Evolutionary conservation across 1,139 yeast species (phyloP).

Genomic region (Geotrichum histeridarum): DNA sequence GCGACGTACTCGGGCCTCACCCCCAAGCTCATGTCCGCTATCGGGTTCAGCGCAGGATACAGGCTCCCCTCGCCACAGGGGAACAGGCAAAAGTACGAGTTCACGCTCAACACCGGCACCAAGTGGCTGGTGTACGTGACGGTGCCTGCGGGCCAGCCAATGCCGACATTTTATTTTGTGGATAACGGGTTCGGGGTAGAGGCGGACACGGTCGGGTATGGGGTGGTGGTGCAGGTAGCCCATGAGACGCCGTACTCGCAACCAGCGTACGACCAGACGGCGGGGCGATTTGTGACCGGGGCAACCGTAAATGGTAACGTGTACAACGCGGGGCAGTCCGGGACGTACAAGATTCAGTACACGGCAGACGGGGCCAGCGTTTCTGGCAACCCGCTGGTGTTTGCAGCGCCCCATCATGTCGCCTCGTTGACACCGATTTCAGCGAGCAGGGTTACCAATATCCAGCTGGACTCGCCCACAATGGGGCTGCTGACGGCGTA

Average conservation of each 20-base stretch:
- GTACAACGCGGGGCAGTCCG: conserved; percentile 37
- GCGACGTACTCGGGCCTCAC: conserved; percentile 53
- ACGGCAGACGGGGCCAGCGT: conserved; percentile 50
- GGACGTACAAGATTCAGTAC: conserved; percentile 49
- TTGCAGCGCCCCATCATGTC: conserved; percentile 70
- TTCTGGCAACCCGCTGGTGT: conserved; percentile 51
- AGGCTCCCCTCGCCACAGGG: conserved; percentile 7
- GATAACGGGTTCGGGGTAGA: neutral
- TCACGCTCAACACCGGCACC: conserved; percentile 46
- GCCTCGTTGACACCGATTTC: conserved; percentile 50
- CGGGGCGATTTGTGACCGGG: conserved; percentile 52
- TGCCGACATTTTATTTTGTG: conserved; percentile 39
- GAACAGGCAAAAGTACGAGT: conserved; percentile 51
- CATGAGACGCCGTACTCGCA: conserved; percentile 31
- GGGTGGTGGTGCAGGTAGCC: conserved; percentile 57
- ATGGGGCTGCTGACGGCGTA: conserved; percentile 65
- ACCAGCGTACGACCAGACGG: conserved; percentile 46
- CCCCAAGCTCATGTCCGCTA: conserved; percentile 50
- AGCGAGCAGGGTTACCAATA: conserved; percentile 61
- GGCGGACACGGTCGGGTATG: conserved; percentile 34
- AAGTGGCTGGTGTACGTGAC: conserved; percentile 60
- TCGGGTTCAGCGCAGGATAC: conserved; percentile 49
- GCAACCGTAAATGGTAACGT: conserved; percentile 42
- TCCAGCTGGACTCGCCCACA: conserved; percentile 51
- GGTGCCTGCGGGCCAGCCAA: conserved; percentile 40